phyloP scores from a whole-genome alignment of 73 alveolate genomes.

The Urostyla sp. region DNA sequence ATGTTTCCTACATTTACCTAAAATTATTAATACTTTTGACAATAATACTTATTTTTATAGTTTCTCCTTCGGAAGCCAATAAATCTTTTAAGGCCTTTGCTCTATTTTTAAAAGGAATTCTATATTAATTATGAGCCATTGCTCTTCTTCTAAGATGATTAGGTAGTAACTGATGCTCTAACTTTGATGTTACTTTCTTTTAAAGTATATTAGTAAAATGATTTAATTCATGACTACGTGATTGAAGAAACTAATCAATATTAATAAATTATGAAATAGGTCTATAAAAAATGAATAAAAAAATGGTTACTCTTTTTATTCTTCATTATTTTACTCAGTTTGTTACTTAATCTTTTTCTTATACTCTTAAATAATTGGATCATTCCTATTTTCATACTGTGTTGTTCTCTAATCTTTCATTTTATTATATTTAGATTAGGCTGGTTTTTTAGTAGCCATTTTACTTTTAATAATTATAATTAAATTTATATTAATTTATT shows the following conservation, averaged over 20 bases:
- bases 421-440: too few species aligned
- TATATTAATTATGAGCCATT: constrained; percentile 97
- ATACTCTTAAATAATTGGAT: too few species aligned
- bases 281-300: too few species aligned
- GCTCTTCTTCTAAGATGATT: constrained; percentile 97
- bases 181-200: constrained; percentile 74
- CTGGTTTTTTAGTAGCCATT: too few species aligned
- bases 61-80: constrained; percentile 31
- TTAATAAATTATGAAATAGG: constrained; percentile 71
- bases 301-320: too few species aligned
- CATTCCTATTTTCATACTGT: too few species aligned
- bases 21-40: not conserved
- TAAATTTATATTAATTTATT: too few species aligned
- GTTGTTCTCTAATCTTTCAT: too few species aligned
- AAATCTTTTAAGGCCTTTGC: constrained; percentile 65
- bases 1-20: constrained; percentile 80
- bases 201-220: constrained; percentile 79
- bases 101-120: constrained; percentile 91
- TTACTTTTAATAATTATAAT: too few species aligned
- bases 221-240: constrained; percentile 81
- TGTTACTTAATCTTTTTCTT: too few species aligned
- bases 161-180: constrained; percentile 89
- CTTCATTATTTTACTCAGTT: too few species aligned
- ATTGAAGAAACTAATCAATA: constrained; percentile 81
- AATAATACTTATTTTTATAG: too few species aligned